Percentiles rank a stretch among this genome's conserved stretches.
Evolutionary conservation across 2,329 filamentous ascomycete genomes (phyloP).

Genomic region (Neoarthrinium moseri): DNA sequence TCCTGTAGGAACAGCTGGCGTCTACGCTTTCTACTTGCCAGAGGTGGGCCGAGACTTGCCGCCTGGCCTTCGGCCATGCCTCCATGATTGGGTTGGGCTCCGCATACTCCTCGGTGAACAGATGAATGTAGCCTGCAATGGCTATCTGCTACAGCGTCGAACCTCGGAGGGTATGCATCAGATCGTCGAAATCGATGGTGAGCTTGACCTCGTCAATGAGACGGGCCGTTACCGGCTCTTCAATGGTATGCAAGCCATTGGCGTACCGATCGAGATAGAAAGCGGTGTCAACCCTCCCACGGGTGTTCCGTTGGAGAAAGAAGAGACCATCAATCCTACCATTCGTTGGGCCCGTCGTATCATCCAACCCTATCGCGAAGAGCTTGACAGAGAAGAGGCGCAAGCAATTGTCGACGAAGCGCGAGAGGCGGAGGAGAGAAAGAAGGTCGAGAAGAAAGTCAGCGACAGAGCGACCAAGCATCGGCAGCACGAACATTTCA

Average conservation of each 20-base stretch:
- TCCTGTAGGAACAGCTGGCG: not conserved
- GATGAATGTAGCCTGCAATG: not conserved
- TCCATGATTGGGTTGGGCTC: not conserved
- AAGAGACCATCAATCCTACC: no score
- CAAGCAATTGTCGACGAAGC: no score
- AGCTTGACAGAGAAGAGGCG: no score
- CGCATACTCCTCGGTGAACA: not conserved
- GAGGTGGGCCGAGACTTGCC: not conserved
- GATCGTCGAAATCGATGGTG: slow-evolving; percentile 2
- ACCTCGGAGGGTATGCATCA: not conserved
- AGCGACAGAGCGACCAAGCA: no score
- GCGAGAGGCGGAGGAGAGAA: no score
- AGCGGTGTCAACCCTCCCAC: no score
- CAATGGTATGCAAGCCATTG: not conserved
- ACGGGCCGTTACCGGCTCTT: not conserved
- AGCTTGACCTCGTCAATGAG: not conserved
- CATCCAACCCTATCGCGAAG: no score
- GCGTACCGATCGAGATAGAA: not conserved
- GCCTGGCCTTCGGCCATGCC: not conserved
- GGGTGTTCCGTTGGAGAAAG: no score
- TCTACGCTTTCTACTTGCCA: not conserved
- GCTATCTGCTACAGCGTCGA: not conserved
- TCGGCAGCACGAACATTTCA: no score
- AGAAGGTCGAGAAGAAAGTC: no score
- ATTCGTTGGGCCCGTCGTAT: no score